Evolutionary conservation across 2,329 filamentous ascomycete species (phyloP), one percentile per base, ranked within the genome.

Genomic region (Zasmidium citrigriseum): DNA sequence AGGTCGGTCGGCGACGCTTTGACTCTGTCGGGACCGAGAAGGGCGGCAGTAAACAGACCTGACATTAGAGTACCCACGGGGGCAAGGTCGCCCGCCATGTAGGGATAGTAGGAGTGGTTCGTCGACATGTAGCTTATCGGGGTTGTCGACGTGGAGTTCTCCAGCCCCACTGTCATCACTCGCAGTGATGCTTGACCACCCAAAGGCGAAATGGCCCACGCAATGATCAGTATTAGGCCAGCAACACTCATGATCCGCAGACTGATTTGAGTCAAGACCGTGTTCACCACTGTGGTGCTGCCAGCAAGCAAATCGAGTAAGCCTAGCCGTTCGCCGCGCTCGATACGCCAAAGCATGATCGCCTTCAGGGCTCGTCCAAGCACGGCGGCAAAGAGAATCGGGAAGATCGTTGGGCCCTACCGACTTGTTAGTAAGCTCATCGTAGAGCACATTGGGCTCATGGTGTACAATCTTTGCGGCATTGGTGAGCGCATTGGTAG

Each of bases 301-400:
- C 54, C 54, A 25, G 54, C 54, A 21, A 56, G 47, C 21, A 56
- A 47, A 22, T 56, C 47, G 20, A 56, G 54, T 7, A 50, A 27
- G n/a, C 54, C 54, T 4, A 56, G 29, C 18, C 41, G 27, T 18
- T 20, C 27, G 22, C 54, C 54, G 16, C 20, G 47, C 41, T 56
- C 47, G 16, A 56, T 34, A n/a, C 29, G 34, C 29, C 38, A 29
- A 12, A 51, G 23, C 54, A 52, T 51, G 7, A 51, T 20, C 2
- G 34, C 29, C 21, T 56, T 50, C 12, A 56, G 23, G 4, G 41
- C 24, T n/a, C 47, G 54, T 24, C 54, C 41, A 16, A 56, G 20
- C 5, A 29, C 48, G 1, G 54, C 47, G 7, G 54, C 54, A 29
- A 51, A 56, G 34, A 56, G 34, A 3, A 56, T 56, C 1, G 54